A percentile compares a stretch with the other conserved stretches of the same genome.
phyloP scores from a whole-genome alignment of 2,329 filamentous ascomycete genomes.

The Aplosporella prunicola region DNA sequence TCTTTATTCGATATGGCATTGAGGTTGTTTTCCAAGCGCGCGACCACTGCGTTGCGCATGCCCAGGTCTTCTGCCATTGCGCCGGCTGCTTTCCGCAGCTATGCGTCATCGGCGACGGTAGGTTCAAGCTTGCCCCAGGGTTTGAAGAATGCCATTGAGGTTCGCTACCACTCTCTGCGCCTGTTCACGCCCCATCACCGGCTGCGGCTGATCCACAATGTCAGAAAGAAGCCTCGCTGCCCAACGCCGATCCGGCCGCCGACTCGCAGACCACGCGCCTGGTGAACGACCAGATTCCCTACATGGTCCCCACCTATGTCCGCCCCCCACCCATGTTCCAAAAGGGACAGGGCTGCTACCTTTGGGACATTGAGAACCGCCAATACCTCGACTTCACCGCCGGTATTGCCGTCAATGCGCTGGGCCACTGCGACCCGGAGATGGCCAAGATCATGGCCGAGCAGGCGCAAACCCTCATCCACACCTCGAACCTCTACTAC shows the following conservation, averaged over 20 bases:
- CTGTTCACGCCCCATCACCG: background rate
- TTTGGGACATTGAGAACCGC: constrained; percentile 84
- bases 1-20: constrained; percentile 9
- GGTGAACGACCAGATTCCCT: constrained; percentile 66
- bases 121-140: constrained; percentile 33
- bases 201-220: background rate
- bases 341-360: constrained; percentile 73
- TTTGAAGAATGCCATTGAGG: constrained; percentile 33
- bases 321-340: constrained; percentile 85
- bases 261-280: constrained; percentile 68
- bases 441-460: constrained; percentile 66
- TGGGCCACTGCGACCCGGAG: constrained; percentile 82
- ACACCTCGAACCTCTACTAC: constrained; percentile 94
- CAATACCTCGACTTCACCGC: constrained; percentile 91
- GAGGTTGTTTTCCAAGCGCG: constrained; percentile 6
- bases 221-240: constrained; percentile 33
- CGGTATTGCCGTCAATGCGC: constrained; percentile 87
- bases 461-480: constrained; percentile 68
- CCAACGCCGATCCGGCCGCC: constrained; percentile 62
- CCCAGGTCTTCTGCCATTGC: constrained; percentile 2
- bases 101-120: constrained; percentile 31
- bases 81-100: constrained; percentile 14
- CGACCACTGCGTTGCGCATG: constrained; percentile 16
- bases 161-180: constrained; percentile 16
- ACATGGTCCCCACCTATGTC: constrained; percentile 93